These are phyloP conservation scores for Astragalus membranaceus DNA, from an alignment of 306 rosid species.

Conservation along the genomic window DNA sequence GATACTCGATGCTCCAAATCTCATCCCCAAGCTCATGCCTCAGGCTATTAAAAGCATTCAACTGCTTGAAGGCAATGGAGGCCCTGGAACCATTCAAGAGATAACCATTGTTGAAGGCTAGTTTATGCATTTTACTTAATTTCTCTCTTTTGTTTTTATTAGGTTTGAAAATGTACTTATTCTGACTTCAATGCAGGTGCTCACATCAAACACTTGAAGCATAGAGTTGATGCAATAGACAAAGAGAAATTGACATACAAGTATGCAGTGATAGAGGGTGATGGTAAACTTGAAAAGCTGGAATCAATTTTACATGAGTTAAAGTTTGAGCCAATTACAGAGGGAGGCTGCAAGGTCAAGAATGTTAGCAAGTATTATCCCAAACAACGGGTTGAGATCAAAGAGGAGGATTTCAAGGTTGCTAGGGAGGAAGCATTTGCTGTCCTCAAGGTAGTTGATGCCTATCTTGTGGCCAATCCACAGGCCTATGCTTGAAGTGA, in stretches of 20 bases:
- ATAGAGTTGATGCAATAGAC: slow-evolving; percentile 33
- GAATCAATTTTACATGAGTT: slow-evolving; percentile 33
- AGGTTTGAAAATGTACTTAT: neutral
- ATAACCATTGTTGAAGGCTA: slow-evolving; percentile 44
- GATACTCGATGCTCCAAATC: slow-evolving; percentile 50
- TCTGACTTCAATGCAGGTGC: slow-evolving; percentile 15
- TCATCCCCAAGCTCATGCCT: slow-evolving; percentile 50
- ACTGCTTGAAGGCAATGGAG: slow-evolving; percentile 57
- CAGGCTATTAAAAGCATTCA: slow-evolving; percentile 37
- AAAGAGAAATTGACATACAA: slow-evolving; percentile 25
- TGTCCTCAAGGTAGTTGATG: slow-evolving; percentile 28
- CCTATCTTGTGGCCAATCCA: slow-evolving; percentile 34
- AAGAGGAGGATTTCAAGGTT: slow-evolving; percentile 35
- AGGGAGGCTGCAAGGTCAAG: slow-evolving; percentile 28
- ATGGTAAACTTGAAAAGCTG: slow-evolving; percentile 8
- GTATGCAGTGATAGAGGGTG: slow-evolving; percentile 24
- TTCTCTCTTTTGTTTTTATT: no score
- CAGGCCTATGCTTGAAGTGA: slow-evolving; percentile 26
- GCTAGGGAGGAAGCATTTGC: slow-evolving; percentile 15
- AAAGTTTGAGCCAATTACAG: slow-evolving; percentile 20
- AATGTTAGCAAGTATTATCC: slow-evolving; percentile 23
- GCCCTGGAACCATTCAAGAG: slow-evolving; percentile 60
- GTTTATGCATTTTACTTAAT: slow-evolving; percentile 4
- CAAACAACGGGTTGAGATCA: slow-evolving; percentile 33
- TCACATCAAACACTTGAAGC: slow-evolving; percentile 26